Conservation (phyloP, 345 rosid species). For the Psidium guajava region DNA sequence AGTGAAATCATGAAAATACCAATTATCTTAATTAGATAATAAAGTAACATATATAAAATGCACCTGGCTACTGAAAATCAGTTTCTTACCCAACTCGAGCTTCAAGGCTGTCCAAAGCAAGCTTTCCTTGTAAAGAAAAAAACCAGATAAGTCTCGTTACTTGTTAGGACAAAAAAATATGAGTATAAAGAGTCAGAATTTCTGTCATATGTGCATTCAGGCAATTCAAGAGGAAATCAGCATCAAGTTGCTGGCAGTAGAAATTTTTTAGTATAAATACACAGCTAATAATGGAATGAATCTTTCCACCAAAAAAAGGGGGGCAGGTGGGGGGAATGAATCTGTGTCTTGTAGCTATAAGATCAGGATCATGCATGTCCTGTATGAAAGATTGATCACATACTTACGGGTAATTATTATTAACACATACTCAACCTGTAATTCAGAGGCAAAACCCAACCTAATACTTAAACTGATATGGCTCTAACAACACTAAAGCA, state of each 20-base stretch:
- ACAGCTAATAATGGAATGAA: neutral
- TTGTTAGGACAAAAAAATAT: neutral
- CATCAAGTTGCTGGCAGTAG: neutral
- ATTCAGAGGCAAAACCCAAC: neutral
- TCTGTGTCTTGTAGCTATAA: neutral
- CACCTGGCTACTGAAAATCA: neutral
- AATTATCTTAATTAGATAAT: neutral
- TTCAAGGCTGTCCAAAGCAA: neutral
- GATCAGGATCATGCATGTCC: neutral
- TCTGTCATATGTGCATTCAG: neutral
- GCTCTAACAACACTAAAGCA: neutral
- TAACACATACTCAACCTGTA: neutral
- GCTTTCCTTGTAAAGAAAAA: neutral
- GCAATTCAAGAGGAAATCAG: neutral
- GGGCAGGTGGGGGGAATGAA: neutral
- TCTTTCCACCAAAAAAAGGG: too few relatives aligned
- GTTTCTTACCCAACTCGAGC: neutral
- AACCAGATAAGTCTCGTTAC: neutral
- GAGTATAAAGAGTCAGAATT: neutral
- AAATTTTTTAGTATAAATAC: neutral
- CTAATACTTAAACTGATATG: neutral
- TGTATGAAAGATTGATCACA: neutral
- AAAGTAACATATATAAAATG: neutral
- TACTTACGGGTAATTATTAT: neutral
- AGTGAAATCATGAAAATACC: neutral